These are phyloP conservation scores for Penicillium crystallinum DNA, from an alignment of 495 filamentous ascomycete species.

Conservation along the genomic window DNA sequence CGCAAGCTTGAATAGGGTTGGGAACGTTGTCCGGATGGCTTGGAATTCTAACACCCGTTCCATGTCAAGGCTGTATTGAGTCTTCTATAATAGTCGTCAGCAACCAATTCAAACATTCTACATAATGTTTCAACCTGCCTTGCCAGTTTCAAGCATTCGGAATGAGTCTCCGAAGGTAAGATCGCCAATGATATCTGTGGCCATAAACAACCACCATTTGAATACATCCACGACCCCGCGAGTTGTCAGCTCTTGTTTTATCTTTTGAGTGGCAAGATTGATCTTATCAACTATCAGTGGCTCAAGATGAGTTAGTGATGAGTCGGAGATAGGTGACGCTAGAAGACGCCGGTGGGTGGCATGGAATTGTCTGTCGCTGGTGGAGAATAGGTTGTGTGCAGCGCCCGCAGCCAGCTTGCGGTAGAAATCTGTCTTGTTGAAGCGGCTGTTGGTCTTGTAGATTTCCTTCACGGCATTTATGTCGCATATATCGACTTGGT, in stretches of 20 bases:
- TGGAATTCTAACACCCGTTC: constrained; percentile 24
- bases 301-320: constrained; percentile 19
- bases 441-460: constrained; percentile 29
- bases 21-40: constrained; percentile 33
- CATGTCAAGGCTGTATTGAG: constrained; percentile 37
- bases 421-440: constrained; percentile 23
- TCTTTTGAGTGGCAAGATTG: constrained; percentile 27
- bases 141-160: constrained; percentile 45
- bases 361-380: constrained; percentile 28
- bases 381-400: constrained; percentile 30
- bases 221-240: constrained; percentile 40
- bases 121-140: constrained; percentile 21
- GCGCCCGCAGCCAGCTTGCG: constrained; percentile 7
- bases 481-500: constrained; percentile 37
- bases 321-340: constrained; percentile 37
- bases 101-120: too few species aligned
- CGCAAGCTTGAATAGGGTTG: constrained; percentile 18
- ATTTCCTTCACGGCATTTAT: constrained; percentile 32
- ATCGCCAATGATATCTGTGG: constrained; percentile 51
- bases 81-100: constrained; percentile 23
- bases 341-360: constrained; percentile 29
- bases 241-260: constrained; percentile 27
- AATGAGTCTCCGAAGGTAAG: constrained; percentile 57
- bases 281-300: constrained; percentile 27
- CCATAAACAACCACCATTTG: constrained; percentile 55